These are phyloP conservation scores for Dactylonectria macrodidyma DNA, from an alignment of 2,329 filamentous ascomycete genomes.

Conservation along the genomic window DNA sequence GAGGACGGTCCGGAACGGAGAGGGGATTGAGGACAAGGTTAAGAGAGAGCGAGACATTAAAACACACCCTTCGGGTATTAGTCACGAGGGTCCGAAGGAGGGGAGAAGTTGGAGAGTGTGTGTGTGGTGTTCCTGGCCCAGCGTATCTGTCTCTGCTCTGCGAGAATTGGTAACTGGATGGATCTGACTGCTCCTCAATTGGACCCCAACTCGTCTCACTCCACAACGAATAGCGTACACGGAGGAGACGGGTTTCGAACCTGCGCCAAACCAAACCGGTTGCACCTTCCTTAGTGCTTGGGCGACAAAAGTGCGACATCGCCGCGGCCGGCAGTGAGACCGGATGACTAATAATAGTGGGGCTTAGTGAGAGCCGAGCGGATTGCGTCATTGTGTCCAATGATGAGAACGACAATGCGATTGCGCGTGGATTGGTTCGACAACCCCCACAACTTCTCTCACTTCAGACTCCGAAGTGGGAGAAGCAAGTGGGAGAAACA, in stretches of 20 bases:
- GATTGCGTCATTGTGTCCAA: conserved; percentile 45
- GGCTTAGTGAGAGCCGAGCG: conserved; percentile 8
- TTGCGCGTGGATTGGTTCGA: conserved; percentile 41
- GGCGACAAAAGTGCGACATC: conserved; percentile 43
- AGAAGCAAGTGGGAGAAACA: neutral
- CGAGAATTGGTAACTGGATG: conserved; percentile 12
- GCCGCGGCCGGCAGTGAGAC: conserved; percentile 37
- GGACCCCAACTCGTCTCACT: conserved; percentile 22
- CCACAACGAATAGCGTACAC: conserved; percentile 21
- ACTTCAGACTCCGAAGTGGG: conserved; percentile 10
- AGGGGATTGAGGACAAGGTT: conserved; percentile 42
- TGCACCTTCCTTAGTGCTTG: conserved; percentile 2
- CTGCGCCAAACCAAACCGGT: conserved; percentile 16
- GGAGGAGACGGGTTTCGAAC: neutral
- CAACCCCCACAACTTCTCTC: conserved; percentile 19
- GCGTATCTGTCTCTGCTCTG: conserved; percentile 1
- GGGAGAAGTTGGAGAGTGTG: neutral
- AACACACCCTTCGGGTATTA: conserved; percentile 34
- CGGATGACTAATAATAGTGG: conserved; percentile 46
- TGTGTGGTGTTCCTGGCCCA: conserved; percentile 10
- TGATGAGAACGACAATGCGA: conserved; percentile 39
- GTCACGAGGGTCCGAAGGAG: conserved; percentile 14
- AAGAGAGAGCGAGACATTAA: conserved; percentile 48
- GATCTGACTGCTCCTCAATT: conserved; percentile 27
- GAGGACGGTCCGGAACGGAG: conserved; percentile 40